These are phyloP conservation scores for Colletotrichum chrysophilum DNA, from an alignment of 2,329 filamentous ascomycete species.

Conservation along the genomic window DNA sequence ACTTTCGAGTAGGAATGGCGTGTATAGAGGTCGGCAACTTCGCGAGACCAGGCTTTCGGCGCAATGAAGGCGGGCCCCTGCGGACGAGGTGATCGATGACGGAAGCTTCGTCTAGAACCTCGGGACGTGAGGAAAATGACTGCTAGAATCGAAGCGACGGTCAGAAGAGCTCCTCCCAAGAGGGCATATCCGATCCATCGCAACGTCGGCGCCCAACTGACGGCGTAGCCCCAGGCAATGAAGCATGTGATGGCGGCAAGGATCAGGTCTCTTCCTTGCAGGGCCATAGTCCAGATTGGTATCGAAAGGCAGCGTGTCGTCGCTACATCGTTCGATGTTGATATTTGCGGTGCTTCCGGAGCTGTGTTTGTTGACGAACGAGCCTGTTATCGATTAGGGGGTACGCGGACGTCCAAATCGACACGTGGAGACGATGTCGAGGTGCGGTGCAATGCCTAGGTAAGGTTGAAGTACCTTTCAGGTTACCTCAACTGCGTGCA, in stretches of 20 bases:
- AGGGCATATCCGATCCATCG: constrained; percentile 90
- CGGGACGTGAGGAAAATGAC: constrained; percentile 68
- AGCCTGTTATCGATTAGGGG: background rate
- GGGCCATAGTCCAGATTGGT: constrained; percentile 60
- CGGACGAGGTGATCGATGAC: constrained; percentile 44
- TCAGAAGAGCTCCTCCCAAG: constrained; percentile 67
- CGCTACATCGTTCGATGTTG: constrained; percentile 16
- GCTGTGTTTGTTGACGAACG: background rate
- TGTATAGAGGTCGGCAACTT: constrained; percentile 69
- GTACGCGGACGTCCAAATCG: background rate
- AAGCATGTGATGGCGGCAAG: constrained; percentile 73
- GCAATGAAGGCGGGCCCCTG: constrained; percentile 64
- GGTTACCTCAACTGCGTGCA: background rate
- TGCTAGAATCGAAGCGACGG: constrained; percentile 59
- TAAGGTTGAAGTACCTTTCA: background rate
- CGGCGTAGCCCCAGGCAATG: constrained; percentile 85
- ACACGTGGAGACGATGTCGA: background rate
- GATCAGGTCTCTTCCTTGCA: constrained; percentile 75
- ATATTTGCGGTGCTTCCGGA: background rate
- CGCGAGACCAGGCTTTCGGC: constrained; percentile 69
- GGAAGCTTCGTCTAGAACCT: constrained; percentile 45
- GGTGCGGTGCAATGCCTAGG: background rate
- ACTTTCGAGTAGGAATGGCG: constrained; percentile 71
- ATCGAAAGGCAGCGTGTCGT: background rate
- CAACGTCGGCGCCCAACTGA: constrained; percentile 81